These are phyloP conservation scores for Suhomyces xylopsoci DNA, from an alignment of 805 yeast species.

Conservation along the genomic window DNA sequence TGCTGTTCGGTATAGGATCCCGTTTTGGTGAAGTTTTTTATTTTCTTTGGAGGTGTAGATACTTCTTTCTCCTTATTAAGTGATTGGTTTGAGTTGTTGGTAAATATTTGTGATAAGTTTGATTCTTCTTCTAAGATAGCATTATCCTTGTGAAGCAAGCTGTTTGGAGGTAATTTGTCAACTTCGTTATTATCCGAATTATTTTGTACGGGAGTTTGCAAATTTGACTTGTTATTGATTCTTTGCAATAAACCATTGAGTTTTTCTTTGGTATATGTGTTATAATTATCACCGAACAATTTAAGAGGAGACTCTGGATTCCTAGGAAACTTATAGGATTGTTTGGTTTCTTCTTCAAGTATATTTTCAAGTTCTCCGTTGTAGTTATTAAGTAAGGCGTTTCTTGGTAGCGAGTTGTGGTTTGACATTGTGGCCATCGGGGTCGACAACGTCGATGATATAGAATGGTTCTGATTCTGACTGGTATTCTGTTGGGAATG, in stretches of 20 bases:
- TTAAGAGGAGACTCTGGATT: slow-evolving; percentile 42
- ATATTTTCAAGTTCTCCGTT: slow-evolving; percentile 22
- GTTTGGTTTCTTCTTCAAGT: slow-evolving; percentile 19
- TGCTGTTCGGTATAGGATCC: slow-evolving; percentile 35
- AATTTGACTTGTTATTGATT: slow-evolving; percentile 15
- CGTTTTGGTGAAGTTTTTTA: slow-evolving; percentile 29
- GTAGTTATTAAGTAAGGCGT: not conserved
- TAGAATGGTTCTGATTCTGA: slow-evolving; percentile 17
- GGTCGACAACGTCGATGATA: slow-evolving; percentile 36
- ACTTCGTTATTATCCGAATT: not conserved
- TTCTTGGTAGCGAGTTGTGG: slow-evolving; percentile 2
- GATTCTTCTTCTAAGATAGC: not conserved
- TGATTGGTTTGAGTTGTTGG: not conserved
- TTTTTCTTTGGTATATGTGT: slow-evolving; percentile 39
- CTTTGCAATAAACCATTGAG: slow-evolving; percentile 25
- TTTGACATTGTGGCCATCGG: slow-evolving; percentile 28
- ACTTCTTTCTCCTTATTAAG: not conserved
- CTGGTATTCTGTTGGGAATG: not conserved
- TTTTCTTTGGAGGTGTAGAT: slow-evolving; percentile 18
- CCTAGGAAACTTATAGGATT: slow-evolving; percentile 15
- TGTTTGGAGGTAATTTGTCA: not conserved
- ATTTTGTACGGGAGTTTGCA: slow-evolving; percentile 8
- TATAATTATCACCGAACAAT: slow-evolving; percentile 36
- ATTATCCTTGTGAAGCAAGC: not conserved
- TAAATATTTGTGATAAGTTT: not conserved